A percentile compares a stretch with the other conserved stretches of the same genome.
Evolutionary conservation across 2,329 filamentous ascomycete species (phyloP).

Genomic region (Celoporthe dispersa): DNA sequence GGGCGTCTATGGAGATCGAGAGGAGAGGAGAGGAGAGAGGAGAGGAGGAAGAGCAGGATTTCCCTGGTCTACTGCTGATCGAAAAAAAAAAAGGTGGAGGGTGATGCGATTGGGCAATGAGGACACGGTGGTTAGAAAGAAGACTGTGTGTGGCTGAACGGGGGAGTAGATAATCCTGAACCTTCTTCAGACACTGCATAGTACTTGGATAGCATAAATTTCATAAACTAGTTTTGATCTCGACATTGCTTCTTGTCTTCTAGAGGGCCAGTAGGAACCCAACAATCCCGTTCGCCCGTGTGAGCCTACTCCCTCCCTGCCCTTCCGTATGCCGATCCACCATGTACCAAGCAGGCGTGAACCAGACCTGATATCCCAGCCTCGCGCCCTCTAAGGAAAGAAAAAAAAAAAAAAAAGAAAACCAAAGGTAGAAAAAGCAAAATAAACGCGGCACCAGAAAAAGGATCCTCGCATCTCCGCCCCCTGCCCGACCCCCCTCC

Average conservation of each 20-base stretch:
- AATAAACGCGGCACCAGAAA: not conserved
- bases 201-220: not conserved
- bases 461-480: not conserved
- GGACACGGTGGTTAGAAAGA: not conserved
- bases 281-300: slow-evolving; percentile 8
- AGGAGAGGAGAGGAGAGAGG: too few species aligned
- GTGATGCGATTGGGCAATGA: not conserved
- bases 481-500: too few species aligned
- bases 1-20: not conserved
- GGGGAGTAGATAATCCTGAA: not conserved
- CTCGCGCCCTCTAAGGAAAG: not conserved
- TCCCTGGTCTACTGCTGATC: not conserved
- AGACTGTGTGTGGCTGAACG: not conserved
- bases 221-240: not conserved
- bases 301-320: not conserved
- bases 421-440: not conserved
- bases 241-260: not conserved
- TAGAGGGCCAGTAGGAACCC: not conserved
- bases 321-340: not conserved
- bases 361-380: not conserved
- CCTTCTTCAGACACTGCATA: not conserved
- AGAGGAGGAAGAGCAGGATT: too few species aligned
- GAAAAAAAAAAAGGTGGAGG: not conserved
- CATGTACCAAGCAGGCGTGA: not conserved
- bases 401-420: not conserved